phyloP scores from a whole-genome alignment of 1,139 yeast genomes.

The Candida gigantensis region DNA sequence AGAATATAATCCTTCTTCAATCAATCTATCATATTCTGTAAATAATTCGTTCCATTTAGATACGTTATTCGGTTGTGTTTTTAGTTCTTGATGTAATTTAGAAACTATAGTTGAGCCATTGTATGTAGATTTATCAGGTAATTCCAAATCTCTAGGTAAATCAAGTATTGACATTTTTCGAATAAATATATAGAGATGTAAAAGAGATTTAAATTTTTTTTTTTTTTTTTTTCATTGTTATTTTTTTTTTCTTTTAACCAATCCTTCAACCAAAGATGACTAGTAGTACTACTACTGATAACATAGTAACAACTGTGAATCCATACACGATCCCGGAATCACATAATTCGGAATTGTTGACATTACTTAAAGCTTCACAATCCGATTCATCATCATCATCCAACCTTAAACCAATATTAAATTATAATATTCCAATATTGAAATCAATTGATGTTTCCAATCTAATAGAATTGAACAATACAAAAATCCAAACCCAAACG shows the following conservation, averaged over 20 bases:
- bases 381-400: too few relatives aligned
- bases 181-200: too few relatives aligned
- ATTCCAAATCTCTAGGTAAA: slow-evolving; percentile 11
- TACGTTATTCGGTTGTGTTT: slow-evolving; percentile 26
- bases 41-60: slow-evolving; percentile 35
- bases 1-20: slow-evolving; percentile 17
- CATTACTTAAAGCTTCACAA: slow-evolving; percentile 18
- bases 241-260: too few relatives aligned
- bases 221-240: too few relatives aligned
- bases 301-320: too few relatives aligned
- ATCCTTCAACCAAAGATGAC: too few relatives aligned
- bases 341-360: slow-evolving; percentile 17
- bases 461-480: slow-evolving; percentile 24
- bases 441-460: slow-evolving; percentile 24
- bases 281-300: too few relatives aligned
- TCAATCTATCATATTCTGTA: slow-evolving; percentile 21
- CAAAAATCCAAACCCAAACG: slow-evolving; percentile 18
- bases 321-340: slow-evolving; percentile 21
- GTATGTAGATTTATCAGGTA: background rate
- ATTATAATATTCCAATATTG: slow-evolving; percentile 23
- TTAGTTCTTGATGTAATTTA: slow-evolving; percentile 6
- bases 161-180: slow-evolving; percentile 7
- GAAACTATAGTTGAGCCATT: slow-evolving; percentile 1
- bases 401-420: slow-evolving; percentile 6
- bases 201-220: too few relatives aligned